phyloP scores from a whole-genome alignment of 1,284 basidiomycete genomes.

The Cutaneotrichosporon sp. region DNA sequence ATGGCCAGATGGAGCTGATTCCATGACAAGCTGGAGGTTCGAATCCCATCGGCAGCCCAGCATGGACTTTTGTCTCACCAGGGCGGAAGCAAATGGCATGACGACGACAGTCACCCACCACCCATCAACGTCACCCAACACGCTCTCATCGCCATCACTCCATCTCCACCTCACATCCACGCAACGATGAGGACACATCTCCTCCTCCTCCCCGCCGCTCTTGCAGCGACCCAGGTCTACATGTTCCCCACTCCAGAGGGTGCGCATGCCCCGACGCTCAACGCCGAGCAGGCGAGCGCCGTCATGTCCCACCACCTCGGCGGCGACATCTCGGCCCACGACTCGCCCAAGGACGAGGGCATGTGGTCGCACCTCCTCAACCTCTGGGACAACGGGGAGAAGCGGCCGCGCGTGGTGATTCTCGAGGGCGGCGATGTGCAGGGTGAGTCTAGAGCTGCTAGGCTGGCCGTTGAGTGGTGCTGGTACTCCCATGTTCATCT shows the following conservation, averaged over 20 bases:
- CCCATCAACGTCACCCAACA: background rate
- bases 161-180: background rate
- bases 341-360: constrained; percentile 44
- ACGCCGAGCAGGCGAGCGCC: constrained; percentile 47
- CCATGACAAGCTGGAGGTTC: background rate
- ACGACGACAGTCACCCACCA: background rate
- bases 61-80: background rate
- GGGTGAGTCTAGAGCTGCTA: constrained; percentile 35
- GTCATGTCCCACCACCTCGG: constrained; percentile 52
- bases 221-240: constrained; percentile 41
- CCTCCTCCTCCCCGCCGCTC: constrained; percentile 15
- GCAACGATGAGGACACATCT: constrained; percentile 7
- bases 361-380: constrained; percentile 48
- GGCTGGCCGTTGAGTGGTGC: no score
- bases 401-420: constrained; percentile 45
- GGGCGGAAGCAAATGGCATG: background rate
- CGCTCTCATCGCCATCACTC: background rate
- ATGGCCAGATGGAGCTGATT: no score
- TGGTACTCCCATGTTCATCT: constrained; percentile 43
- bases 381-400: constrained; percentile 23
- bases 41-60: background rate
- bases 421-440: constrained; percentile 45
- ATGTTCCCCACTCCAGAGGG: constrained; percentile 46
- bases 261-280: constrained; percentile 37
- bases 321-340: constrained; percentile 36